A percentile compares a stretch with the other conserved stretches of the same genome.
Evolutionary conservation across 2,329 filamentous ascomycete genomes (phyloP).

Genomic region (Phoma sp.): DNA sequence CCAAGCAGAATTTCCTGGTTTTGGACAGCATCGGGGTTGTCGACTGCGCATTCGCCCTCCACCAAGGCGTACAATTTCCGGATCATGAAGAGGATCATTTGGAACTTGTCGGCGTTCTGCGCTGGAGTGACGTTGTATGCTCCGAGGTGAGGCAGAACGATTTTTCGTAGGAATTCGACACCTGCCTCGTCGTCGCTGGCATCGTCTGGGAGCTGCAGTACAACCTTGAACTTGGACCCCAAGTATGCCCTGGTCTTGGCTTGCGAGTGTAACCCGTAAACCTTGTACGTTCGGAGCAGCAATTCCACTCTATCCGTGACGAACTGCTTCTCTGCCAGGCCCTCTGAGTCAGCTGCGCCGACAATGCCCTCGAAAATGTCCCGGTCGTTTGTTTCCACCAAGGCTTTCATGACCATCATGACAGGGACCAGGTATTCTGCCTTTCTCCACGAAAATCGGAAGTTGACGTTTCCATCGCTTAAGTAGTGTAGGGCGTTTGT

Average conservation of each 20-base stretch:
- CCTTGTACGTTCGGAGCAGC: slow-evolving; percentile 90
- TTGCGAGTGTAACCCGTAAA: slow-evolving; percentile 82
- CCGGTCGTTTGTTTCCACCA: slow-evolving; percentile 94
- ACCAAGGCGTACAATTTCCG: slow-evolving; percentile 93
- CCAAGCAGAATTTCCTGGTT: slow-evolving; percentile 95
- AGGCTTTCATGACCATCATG: slow-evolving; percentile 95
- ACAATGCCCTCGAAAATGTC: slow-evolving; percentile 96
- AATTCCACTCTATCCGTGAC: slow-evolving; percentile 94
- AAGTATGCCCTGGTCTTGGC: slow-evolving; percentile 84
- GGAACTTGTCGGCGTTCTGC: slow-evolving; percentile 92
- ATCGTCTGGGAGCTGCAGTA: slow-evolving; percentile 82
- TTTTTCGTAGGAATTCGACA: slow-evolving; percentile 86
- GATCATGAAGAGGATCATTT: slow-evolving; percentile 93
- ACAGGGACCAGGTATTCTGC: slow-evolving; percentile 95
- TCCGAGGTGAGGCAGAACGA: slow-evolving; percentile 91
- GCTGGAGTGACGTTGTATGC: slow-evolving; percentile 82
- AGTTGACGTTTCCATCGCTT: slow-evolving; percentile 93
- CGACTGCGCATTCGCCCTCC: slow-evolving; percentile 88
- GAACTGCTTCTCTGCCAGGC: slow-evolving; percentile 83
- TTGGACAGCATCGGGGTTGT: slow-evolving; percentile 96
- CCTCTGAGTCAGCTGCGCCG: slow-evolving; percentile 77
- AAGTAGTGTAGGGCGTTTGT: slow-evolving; percentile 97
- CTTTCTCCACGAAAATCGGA: slow-evolving; percentile 97
- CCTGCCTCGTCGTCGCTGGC: slow-evolving; percentile 89
- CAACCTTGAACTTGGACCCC: slow-evolving; percentile 88